Base-by-base conservation (phyloP, 1,284 basidiomycete species). In the Bjerkandera adusta region DNA sequence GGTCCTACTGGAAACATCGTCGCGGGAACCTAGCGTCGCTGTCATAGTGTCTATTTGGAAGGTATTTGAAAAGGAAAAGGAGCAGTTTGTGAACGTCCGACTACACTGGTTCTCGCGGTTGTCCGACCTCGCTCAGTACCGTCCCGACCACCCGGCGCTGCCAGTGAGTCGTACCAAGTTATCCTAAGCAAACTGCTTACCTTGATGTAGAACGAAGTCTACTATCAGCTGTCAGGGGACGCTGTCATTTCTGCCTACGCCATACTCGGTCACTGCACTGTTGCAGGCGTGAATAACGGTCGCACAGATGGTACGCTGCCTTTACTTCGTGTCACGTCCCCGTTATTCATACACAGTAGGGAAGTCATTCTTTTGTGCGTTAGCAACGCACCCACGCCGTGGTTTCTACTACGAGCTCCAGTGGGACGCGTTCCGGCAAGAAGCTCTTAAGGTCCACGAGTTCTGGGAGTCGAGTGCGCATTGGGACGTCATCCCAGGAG, bases 41-140 rank as follows among this genome's bases (percentile, higher is more conserved):
- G 76, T 83, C 43, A 78, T 85, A 36, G 62, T 76, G n/a, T 69
- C 79, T 0, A 78, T 85, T 72, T 85, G 82, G 82, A 76, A 83
- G 48, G 68, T 73, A 16, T 49, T 49, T 24, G 42, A 35, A 15
- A 56, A 57, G 10, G 63, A 66, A 13, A 55, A 52, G 34, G 61
- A 61, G 36, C 13, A 25, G n/a, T 36, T 33, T n/a, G 76, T 77
- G 70, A 67, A 73, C 45, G 61, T 83, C 29, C 70, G 76, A 27
- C 61, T 85, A 27, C 84, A 85, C 52, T 85, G 83, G 83, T 86
- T 86, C 53, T 61, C 83, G 48, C 66, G 79, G 20, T 82, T 81
- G 1, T 63, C 65, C 1, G 78, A 86, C 56, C 64, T 85, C 45
- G 72, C 81, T 7, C 64, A 64, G 25, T 62, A 77, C 43, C 70